phyloP scores from a whole-genome alignment of 1,284 basidiomycete genomes.

The Ustilago sp. region DNA sequence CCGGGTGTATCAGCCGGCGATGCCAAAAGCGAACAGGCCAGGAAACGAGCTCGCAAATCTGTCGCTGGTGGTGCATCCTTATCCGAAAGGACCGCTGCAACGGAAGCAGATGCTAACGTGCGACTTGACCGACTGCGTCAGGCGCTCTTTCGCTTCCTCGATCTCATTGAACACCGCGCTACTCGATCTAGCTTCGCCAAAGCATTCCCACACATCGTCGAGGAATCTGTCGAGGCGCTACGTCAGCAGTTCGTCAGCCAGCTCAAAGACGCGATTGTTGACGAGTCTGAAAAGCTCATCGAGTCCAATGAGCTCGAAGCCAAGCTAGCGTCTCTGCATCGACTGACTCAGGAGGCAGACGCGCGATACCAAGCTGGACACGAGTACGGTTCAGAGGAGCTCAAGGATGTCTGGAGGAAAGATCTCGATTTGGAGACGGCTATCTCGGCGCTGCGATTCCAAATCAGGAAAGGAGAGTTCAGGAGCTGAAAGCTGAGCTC shows the following conservation, averaged over 20 bases:
- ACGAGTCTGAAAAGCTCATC: constrained; percentile 55
- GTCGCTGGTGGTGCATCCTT: neutral
- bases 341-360: constrained; percentile 57
- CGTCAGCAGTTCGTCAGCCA: constrained; percentile 56
- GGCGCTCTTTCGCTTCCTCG: constrained; percentile 58
- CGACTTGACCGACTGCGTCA: constrained; percentile 56
- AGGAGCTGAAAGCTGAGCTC: constrained; percentile 33
- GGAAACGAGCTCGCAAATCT: constrained; percentile 32
- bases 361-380: constrained; percentile 44
- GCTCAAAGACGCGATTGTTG: constrained; percentile 55
- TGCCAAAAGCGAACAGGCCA: constrained; percentile 4
- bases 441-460: constrained; percentile 55
- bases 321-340: constrained; percentile 53
- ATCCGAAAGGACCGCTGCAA: constrained; percentile 2
- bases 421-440: constrained; percentile 58
- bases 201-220: constrained; percentile 49
- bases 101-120: constrained; percentile 20
- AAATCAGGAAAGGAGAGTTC: constrained; percentile 48
- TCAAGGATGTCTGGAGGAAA: constrained; percentile 61
- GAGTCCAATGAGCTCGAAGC: constrained; percentile 48
- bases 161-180: constrained; percentile 58
- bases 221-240: constrained; percentile 44
- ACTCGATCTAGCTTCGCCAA: constrained; percentile 48
- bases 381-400: constrained; percentile 26
- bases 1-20: constrained; percentile 1